Percentiles rank a stretch among this genome's conserved stretches.
These are phyloP conservation scores for Candida incommunis DNA, from an alignment of 805 yeast genomes.

Conservation along the genomic window DNA sequence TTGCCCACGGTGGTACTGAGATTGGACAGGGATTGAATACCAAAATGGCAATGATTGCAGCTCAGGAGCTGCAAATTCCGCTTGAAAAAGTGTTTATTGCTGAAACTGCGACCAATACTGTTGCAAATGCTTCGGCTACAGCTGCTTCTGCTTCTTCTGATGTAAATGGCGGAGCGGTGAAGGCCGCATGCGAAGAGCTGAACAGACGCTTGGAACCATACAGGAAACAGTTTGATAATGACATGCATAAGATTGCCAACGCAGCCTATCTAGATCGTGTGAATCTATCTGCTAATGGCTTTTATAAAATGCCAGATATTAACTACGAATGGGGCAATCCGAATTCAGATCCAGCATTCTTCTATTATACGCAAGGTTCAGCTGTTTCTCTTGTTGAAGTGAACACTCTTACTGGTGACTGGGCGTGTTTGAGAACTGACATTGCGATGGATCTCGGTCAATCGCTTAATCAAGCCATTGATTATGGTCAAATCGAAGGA, in stretches of 20 bases:
- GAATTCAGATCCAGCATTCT: slow-evolving; percentile 32
- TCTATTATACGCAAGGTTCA: slow-evolving; percentile 33
- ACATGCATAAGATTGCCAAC: slow-evolving; percentile 27
- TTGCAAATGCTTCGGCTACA: slow-evolving; percentile 34
- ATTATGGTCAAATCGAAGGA: slow-evolving; percentile 38
- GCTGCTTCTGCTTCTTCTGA: slow-evolving; percentile 38
- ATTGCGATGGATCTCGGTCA: slow-evolving; percentile 36
- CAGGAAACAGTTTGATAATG: slow-evolving; percentile 21
- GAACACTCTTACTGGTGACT: slow-evolving; percentile 35
- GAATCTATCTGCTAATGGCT: slow-evolving; percentile 34
- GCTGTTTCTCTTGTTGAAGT: slow-evolving; percentile 31
- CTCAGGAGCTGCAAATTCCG: slow-evolving; percentile 28
- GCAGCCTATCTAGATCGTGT: slow-evolving; percentile 32
- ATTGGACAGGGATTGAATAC: slow-evolving; percentile 37
- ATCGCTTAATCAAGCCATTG: slow-evolving; percentile 34
- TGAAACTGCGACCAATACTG: slow-evolving; percentile 33
- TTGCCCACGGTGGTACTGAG: slow-evolving; percentile 36
- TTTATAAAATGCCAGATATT: slow-evolving; percentile 35
- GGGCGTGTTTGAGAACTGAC: slow-evolving; percentile 28
- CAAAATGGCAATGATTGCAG: slow-evolving; percentile 35
- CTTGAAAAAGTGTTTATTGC: slow-evolving; percentile 28
- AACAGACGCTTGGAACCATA: slow-evolving; percentile 28
- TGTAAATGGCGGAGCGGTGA: slow-evolving; percentile 36
- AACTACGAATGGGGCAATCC: slow-evolving; percentile 27
- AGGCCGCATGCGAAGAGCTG: slow-evolving; percentile 31